phyloP scores from a whole-genome alignment of 306 rosid genomes.

The Malus fusca region DNA sequence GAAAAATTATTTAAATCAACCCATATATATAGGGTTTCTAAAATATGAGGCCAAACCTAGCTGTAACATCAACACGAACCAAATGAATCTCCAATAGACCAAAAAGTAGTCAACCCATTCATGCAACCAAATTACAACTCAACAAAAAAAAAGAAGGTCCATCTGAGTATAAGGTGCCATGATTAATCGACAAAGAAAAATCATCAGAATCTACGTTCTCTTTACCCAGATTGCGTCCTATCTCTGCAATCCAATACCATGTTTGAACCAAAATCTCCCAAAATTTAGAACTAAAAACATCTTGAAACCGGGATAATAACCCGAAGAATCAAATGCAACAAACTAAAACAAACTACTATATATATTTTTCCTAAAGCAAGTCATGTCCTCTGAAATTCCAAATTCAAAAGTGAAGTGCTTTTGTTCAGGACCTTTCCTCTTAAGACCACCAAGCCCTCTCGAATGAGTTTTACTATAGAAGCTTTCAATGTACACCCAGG shows the following conservation, averaged over 20 bases:
- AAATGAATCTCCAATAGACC: background rate
- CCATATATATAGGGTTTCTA: background rate
- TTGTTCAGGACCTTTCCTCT: no score
- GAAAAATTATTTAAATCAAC: background rate
- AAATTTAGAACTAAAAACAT: background rate
- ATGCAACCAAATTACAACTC: background rate
- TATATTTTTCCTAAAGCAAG: no score
- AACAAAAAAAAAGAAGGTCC: background rate
- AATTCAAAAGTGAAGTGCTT: no score
- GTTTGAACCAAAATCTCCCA: background rate
- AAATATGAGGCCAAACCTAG: background rate
- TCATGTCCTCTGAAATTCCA: no score
- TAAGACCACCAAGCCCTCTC: no score
- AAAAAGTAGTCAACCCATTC: background rate
- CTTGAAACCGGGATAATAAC: background rate
- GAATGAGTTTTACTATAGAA: no score
- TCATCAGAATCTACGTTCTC: background rate
- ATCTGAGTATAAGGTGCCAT: background rate
- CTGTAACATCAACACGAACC: background rate
- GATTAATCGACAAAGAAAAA: background rate
- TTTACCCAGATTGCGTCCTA: background rate
- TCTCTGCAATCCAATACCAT: no score
- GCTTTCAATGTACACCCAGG: no score
- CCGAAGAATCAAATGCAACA: background rate
- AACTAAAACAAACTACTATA: no score